Evolutionary conservation across 106 monocot species (phyloP), one percentile per base, ranked within the genome.

Genomic region (Dendrobium huoshanense): DNA sequence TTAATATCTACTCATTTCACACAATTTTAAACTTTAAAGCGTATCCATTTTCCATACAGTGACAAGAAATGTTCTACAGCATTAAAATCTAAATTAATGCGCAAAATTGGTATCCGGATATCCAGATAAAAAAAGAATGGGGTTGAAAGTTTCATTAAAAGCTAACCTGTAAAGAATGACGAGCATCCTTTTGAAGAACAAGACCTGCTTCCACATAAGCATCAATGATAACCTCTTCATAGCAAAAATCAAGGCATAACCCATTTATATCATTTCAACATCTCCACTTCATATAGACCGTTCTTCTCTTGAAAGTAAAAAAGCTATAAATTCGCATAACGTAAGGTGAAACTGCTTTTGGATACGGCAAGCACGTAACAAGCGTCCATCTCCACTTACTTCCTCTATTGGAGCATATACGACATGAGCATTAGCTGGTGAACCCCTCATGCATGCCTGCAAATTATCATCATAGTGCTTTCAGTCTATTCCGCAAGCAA

Each of bases 321-420:
- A 82, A 25, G 61, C n/a, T 41, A 70, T 27, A 85, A 55, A 67
- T 5, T 74, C 15, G 3, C 47, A 76, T 61, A 67, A 73, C 44
- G 31, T 73, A 65, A 47, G 25, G 15, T 29, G 70, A 27, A 67
- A 64, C 41, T 79, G 29, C 7, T 49, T 84, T 73, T 79, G 96
- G 94, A 96, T 98, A 99, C 98, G 86, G 65, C 98, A 99, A 75
- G 92, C 98, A 77, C 86, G 87, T 81, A 87, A 67, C 65, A 99
- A 85, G 17, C 92, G 95, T 27, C 91, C 94, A 75, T 95, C 91
- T 41, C 85, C 89, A 80, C 98, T 95, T 83, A 98, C 82, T 88
- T 98, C 98, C 80, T 88, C 85, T 64, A 99, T 88, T 48, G 95
- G 98, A 79, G 86, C 89, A 89, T 99, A 99, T 41, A 99, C 9